Conservation (phyloP, 2,329 filamentous ascomycete species). For the Arthrinium puccinioides region DNA sequence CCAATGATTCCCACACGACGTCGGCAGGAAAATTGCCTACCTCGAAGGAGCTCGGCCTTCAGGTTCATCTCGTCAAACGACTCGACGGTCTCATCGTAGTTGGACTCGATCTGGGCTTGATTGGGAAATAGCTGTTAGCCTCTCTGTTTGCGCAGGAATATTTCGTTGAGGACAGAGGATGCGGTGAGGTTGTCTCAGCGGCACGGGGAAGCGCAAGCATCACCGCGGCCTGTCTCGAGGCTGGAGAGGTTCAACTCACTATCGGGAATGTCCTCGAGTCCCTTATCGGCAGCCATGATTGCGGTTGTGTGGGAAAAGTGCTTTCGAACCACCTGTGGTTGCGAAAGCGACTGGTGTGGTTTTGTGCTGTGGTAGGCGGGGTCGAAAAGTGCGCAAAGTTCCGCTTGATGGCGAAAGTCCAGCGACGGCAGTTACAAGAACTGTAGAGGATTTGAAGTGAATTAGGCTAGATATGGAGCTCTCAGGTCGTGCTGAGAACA, state of each 20-base stretch:
- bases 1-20: slow-evolving; percentile 4
- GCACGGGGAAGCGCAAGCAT: no score
- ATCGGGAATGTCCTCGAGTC: slow-evolving; percentile 96
- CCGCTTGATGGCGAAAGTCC: slow-evolving; percentile 5
- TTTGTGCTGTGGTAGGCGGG: slow-evolving; percentile 28
- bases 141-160: no score
- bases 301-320: slow-evolving; percentile 41
- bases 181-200: no score
- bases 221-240: no score
- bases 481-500: slow-evolving; percentile 6
- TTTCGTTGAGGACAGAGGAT: no score
- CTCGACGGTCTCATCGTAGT: slow-evolving; percentile 99
- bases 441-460: slow-evolving; percentile 10
- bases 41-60: slow-evolving; percentile 94
- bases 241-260: no score
- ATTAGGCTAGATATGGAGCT: slow-evolving; percentile 7
- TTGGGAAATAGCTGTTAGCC: slow-evolving; percentile 8
- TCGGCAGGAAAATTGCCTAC: slow-evolving; percentile 36
- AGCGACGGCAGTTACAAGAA: slow-evolving; percentile 14
- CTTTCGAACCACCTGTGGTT: slow-evolving; percentile 2
- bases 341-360: slow-evolving; percentile 6
- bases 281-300: slow-evolving; percentile 98
- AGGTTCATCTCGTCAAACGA: slow-evolving; percentile 98
- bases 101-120: slow-evolving; percentile 97
- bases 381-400: slow-evolving; percentile 12